phyloP scores from a whole-genome alignment of 768 basidiomycete species.

The Agaricus sinodeliciosus region DNA sequence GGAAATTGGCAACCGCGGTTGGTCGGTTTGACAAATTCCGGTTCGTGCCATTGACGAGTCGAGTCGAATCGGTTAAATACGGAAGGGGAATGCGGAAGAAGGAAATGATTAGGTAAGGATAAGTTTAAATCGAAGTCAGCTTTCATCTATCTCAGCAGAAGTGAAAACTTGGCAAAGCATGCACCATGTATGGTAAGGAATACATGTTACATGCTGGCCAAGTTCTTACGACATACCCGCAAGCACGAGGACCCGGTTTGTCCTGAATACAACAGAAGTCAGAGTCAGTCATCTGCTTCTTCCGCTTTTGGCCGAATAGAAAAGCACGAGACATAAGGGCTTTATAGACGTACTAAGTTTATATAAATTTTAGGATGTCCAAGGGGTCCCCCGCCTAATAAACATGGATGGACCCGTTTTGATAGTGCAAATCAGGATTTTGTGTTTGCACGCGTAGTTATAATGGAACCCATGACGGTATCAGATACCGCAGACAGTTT shows the following conservation, averaged over 20 bases:
- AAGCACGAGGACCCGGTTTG: conserved; percentile 78
- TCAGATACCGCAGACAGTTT: not conserved
- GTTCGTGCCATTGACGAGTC: not conserved
- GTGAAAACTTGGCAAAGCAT: not conserved
- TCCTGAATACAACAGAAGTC: conserved; percentile 42
- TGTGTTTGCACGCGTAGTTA: not conserved
- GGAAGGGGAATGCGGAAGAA: not conserved
- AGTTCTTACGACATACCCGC: conserved; percentile 61
- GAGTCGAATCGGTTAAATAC: not conserved
- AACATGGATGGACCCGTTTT: conserved; percentile 1
- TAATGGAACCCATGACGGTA: not conserved
- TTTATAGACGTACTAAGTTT: conserved; percentile 64
- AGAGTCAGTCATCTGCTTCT: conserved; percentile 13
- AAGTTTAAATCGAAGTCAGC: conserved; percentile 4
- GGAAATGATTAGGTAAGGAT: not conserved
- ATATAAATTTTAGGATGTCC: conserved; percentile 97
- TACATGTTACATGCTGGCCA: conserved; percentile 4
- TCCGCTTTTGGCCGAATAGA: not conserved
- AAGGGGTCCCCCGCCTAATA: conserved; percentile 82
- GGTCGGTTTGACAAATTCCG: too few relatives aligned
- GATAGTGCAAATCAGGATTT: not conserved
- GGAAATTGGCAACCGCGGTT: not conserved
- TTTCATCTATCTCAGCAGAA: not conserved
- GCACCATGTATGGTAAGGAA: not conserved
- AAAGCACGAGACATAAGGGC: conserved; percentile 1